These are phyloP conservation scores for Salicornia ramosissima DNA, from an alignment of 148 eudicot genomes.

Conservation along the genomic window DNA sequence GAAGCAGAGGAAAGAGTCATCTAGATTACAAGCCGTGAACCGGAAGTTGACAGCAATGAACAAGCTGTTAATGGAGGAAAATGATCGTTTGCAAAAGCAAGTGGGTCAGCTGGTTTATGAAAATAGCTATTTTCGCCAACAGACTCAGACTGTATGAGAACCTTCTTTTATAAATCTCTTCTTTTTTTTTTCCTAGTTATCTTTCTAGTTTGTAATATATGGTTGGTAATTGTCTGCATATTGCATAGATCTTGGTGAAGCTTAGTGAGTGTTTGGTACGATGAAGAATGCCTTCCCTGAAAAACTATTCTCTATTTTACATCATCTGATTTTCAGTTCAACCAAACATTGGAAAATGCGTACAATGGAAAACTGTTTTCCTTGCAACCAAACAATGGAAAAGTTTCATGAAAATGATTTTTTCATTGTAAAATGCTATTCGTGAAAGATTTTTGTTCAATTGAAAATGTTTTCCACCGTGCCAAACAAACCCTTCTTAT, in stretches of 20 bases:
- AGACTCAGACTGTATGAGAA: conserved; percentile 35
- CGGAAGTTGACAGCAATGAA: conserved; percentile 41
- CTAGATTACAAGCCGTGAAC: conserved; percentile 37
- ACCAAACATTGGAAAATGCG: too few species aligned
- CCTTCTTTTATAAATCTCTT: background rate
- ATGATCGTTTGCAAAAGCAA: conserved; percentile 50
- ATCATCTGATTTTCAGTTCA: too few species aligned
- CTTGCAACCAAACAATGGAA: too few species aligned
- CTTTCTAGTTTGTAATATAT: background rate
- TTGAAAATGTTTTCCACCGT: too few species aligned
- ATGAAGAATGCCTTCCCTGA: too few species aligned
- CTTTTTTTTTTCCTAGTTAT: background rate
- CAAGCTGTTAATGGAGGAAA: conserved; percentile 51
- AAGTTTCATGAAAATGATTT: too few species aligned
- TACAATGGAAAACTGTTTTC: too few species aligned
- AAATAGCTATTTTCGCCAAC: conserved; percentile 43
- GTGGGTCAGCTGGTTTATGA: conserved; percentile 45
- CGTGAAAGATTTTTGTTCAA: too few species aligned
- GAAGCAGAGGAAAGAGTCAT: conserved; percentile 46
- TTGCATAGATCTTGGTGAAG: background rate
- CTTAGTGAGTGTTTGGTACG: background rate
- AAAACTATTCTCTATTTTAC: too few species aligned
- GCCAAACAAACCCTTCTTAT: too few species aligned
- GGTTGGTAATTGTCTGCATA: background rate
- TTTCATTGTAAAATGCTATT: too few species aligned